Evolutionary conservation across 805 yeast species (phyloP).

Genomic region (Naumovozyma castellii): DNA sequence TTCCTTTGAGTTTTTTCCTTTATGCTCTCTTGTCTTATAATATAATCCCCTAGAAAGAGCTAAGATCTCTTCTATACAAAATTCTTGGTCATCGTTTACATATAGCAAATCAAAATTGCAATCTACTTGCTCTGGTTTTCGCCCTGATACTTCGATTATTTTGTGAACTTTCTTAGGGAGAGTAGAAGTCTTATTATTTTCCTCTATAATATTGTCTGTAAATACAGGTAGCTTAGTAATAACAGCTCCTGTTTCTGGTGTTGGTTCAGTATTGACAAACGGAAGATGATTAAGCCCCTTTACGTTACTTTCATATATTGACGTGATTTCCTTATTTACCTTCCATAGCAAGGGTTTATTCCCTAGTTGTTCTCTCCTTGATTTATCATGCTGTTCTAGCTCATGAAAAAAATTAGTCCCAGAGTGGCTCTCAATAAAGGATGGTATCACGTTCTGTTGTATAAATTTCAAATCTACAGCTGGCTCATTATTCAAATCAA

Average conservation of each 20-base stretch:
- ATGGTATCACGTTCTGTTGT: background rate
- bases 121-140: slow-evolving; percentile 48
- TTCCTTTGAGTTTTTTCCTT: background rate
- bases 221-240: slow-evolving; percentile 31
- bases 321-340: slow-evolving; percentile 2
- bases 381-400: background rate
- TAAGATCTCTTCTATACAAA: slow-evolving; percentile 54
- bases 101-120: slow-evolving; percentile 52
- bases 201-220: slow-evolving; percentile 24
- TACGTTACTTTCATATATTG: background rate
- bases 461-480: slow-evolving; percentile 1
- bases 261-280: background rate
- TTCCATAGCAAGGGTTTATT: slow-evolving; percentile 26
- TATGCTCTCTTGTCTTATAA: background rate
- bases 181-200: background rate
- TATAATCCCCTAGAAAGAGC: slow-evolving; percentile 38
- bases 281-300: background rate
- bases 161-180: slow-evolving; percentile 33
- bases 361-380: slow-evolving; percentile 4
- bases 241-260: background rate
- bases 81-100: slow-evolving; percentile 40
- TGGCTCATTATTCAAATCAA: slow-evolving; percentile 4
- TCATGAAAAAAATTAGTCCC: background rate
- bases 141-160: slow-evolving; percentile 45
- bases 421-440: background rate